Percentiles rank a stretch among this genome's conserved stretches.
Evolutionary conservation across 768 basidiomycete species (phyloP).

Genomic region (Cystobasidium tubakii): DNA sequence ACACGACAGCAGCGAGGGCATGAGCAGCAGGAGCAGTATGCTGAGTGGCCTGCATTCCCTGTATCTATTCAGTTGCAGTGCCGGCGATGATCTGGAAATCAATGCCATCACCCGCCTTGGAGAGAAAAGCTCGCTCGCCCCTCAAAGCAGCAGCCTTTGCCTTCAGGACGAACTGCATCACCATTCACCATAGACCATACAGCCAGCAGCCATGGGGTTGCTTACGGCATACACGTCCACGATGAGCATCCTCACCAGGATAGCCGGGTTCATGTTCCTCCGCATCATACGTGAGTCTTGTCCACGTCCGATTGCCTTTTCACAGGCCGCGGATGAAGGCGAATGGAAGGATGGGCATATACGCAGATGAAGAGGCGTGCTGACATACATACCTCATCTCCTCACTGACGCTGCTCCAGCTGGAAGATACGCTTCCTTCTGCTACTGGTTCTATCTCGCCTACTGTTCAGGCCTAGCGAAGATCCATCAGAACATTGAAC

Average conservation of each 20-base stretch:
- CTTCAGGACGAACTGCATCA: no score
- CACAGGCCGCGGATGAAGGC: neutral
- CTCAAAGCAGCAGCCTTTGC: neutral
- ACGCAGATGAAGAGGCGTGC: no score
- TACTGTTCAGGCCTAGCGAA: neutral
- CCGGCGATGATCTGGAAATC: neutral
- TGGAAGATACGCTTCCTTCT: slow-evolving; percentile 14
- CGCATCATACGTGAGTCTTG: slow-evolving; percentile 24
- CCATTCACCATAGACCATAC: no score
- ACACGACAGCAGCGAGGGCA: neutral
- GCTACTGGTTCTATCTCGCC: slow-evolving; percentile 18
- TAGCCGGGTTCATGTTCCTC: slow-evolving; percentile 18
- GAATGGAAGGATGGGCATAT: no score
- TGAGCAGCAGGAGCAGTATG: neutral
- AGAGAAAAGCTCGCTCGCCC: neutral
- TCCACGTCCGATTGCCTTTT: neutral
- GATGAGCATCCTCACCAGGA: slow-evolving; percentile 26
- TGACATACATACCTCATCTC: neutral
- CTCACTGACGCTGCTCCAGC: neutral
- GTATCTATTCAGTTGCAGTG: neutral
- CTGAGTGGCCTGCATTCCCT: neutral
- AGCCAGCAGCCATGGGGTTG: slow-evolving; percentile 5
- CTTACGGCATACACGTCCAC: slow-evolving; percentile 14
- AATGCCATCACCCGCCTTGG: no score
- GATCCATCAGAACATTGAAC: slow-evolving; percentile 1